These are phyloP conservation scores for Nemania serpens DNA, from an alignment of 2,329 filamentous ascomycete species.

Conservation along the genomic window DNA sequence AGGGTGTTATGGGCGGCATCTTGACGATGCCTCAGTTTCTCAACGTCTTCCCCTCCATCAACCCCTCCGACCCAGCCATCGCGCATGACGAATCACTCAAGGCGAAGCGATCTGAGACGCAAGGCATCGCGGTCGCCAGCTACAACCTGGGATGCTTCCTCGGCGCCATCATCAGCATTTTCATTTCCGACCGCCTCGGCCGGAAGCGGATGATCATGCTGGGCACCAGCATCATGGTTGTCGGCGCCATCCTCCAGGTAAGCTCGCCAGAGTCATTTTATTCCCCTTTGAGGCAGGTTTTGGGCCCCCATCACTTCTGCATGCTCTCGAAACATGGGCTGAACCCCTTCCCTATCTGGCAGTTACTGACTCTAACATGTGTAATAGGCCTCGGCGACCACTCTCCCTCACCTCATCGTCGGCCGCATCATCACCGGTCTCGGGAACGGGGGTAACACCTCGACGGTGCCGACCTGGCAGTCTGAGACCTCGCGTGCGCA, in stretches of 20 bases:
- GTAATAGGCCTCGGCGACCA: constrained; percentile 46
- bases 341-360: no score
- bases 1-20: constrained; percentile 77
- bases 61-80: constrained; percentile 47
- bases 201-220: constrained; percentile 61
- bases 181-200: constrained; percentile 61
- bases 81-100: constrained; percentile 40
- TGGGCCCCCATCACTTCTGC: no score
- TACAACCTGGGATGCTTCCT: constrained; percentile 65
- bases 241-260: constrained; percentile 55
- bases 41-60: constrained; percentile 57
- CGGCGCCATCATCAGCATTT: constrained; percentile 52
- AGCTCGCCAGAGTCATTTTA: background rate
- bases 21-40: constrained; percentile 70
- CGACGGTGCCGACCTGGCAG: constrained; percentile 63
- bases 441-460: constrained; percentile 49
- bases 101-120: constrained; percentile 54
- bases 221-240: constrained; percentile 61
- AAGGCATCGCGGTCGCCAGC: constrained; percentile 58
- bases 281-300: no score
- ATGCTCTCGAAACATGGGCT: no score
- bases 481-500: constrained; percentile 62
- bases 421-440: constrained; percentile 55
- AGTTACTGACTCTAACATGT: no score
- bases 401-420: constrained; percentile 59